phyloP scores from a whole-genome alignment of 164 flowering plant species.

The Dillenia suffruticosa region DNA sequence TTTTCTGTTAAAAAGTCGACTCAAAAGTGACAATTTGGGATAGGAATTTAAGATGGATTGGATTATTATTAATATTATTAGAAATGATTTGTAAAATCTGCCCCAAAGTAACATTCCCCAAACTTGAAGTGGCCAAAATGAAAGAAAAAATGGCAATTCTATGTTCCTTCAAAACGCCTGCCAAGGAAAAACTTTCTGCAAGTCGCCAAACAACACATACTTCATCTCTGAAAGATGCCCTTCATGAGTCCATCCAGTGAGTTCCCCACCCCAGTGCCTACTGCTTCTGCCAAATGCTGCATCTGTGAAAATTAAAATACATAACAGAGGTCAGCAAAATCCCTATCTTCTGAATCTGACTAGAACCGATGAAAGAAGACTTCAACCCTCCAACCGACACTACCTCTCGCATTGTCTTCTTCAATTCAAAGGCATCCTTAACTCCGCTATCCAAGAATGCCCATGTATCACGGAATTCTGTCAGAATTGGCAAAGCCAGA shows the following conservation, averaged over 20 bases:
- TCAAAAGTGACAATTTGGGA: no score
- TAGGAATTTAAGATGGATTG: no score
- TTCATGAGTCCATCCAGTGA: conserved; percentile 63
- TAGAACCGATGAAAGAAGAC: neutral
- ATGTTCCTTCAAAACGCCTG: no score
- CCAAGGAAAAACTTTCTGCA: no score
- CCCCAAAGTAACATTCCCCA: no score
- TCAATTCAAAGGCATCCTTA: conserved; percentile 81
- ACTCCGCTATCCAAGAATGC: conserved; percentile 62
- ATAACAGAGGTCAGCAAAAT: neutral
- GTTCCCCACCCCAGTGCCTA: conserved; percentile 77
- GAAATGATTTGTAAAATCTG: no score
- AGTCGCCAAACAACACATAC: no score
- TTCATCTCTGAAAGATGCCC: conserved; percentile 33
- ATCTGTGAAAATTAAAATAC: conserved; percentile 40
- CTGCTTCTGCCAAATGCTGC: conserved; percentile 74
- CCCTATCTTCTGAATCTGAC: neutral
- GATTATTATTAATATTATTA: no score
- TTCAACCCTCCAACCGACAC: neutral
- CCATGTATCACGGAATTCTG: conserved; percentile 91
- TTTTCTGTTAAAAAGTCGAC: no score
- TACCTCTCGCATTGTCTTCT: conserved; percentile 83
- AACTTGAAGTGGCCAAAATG: no score
- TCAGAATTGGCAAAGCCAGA: conserved; percentile 3
- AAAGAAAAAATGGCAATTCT: no score